Conservation (phyloP, 2,329 filamentous ascomycete species). For the Xylariaceae sp. region DNA sequence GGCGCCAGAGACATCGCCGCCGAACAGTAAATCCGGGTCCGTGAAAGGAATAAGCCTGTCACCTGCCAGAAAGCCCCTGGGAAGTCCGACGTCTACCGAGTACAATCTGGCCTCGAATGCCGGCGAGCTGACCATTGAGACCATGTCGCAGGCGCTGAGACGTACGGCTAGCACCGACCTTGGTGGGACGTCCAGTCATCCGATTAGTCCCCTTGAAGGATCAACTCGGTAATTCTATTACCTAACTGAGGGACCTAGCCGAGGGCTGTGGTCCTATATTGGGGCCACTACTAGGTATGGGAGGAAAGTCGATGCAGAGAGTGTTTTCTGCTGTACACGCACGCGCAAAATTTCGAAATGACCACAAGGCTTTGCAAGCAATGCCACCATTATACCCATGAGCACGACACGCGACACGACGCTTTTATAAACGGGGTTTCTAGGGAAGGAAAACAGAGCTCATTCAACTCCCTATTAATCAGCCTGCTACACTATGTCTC, state of each 20-base stretch:
- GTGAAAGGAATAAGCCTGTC: conserved; percentile 70
- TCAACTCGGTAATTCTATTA: conserved; percentile 25
- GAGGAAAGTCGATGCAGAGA: background rate
- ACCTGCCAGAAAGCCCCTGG: conserved; percentile 53
- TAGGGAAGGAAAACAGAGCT: no score
- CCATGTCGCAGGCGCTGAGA: conserved; percentile 83
- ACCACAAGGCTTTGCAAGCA: background rate
- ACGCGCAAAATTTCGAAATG: background rate
- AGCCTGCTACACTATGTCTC: conserved; percentile 10
- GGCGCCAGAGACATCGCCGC: conserved; percentile 62
- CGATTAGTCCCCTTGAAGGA: conserved; percentile 52
- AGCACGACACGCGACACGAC: background rate
- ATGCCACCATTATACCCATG: background rate
- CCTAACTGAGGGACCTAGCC: no score
- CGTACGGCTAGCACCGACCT: conserved; percentile 82
- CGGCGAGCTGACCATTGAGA: conserved; percentile 77
- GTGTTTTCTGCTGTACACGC: conserved; percentile 1
- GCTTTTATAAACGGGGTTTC: background rate
- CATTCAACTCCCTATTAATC: background rate
- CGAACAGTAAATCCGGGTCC: conserved; percentile 69
- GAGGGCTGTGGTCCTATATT: background rate
- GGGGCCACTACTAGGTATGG: background rate
- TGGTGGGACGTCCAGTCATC: conserved; percentile 48
- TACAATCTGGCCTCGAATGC: conserved; percentile 46
- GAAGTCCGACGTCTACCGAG: conserved; percentile 55